phyloP scores from a whole-genome alignment of 2,329 filamentous ascomycete species.

The Cadophora malorum region DNA sequence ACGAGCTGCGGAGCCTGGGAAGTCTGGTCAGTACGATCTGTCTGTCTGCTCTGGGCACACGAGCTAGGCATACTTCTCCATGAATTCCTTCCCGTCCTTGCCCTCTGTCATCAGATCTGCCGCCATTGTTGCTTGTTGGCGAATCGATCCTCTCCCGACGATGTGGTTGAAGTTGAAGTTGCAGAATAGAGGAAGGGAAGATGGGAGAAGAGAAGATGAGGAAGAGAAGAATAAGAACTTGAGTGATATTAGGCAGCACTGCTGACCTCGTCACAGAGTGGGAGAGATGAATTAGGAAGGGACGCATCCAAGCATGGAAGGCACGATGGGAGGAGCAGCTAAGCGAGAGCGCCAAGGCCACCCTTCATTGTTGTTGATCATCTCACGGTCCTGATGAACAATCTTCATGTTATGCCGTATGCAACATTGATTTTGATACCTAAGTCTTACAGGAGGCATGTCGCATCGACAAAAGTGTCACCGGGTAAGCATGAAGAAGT shows the following conservation, averaged over 20 bases:
- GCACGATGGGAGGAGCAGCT: not conserved
- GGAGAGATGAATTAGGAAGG: not conserved
- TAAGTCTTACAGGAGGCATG: too few relatives aligned
- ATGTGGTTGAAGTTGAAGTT: not conserved
- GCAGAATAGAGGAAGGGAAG: not conserved
- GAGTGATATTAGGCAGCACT: too few relatives aligned
- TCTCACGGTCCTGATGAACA: not conserved
- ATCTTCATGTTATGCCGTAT: not conserved
- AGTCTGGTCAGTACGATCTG: not conserved
- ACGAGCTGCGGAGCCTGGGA: not conserved
- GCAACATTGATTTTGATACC: too few relatives aligned
- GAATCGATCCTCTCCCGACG: not conserved
- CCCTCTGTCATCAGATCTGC: not conserved
- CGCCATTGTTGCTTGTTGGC: not conserved
- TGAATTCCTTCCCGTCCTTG: not conserved
- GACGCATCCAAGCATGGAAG: not conserved
- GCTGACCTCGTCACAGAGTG: not conserved
- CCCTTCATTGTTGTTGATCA: not conserved
- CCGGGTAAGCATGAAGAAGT: too few relatives aligned
- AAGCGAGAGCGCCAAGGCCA: conserved; percentile 2
- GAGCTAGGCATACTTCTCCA: not conserved
- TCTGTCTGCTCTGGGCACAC: too few relatives aligned
- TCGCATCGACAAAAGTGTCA: too few relatives aligned
- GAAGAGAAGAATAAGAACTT: too few relatives aligned
- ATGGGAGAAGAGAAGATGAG: not conserved